Base-by-base conservation (phyloP, 345 rosid genomes). In the Pelargonium nanum region DNA sequence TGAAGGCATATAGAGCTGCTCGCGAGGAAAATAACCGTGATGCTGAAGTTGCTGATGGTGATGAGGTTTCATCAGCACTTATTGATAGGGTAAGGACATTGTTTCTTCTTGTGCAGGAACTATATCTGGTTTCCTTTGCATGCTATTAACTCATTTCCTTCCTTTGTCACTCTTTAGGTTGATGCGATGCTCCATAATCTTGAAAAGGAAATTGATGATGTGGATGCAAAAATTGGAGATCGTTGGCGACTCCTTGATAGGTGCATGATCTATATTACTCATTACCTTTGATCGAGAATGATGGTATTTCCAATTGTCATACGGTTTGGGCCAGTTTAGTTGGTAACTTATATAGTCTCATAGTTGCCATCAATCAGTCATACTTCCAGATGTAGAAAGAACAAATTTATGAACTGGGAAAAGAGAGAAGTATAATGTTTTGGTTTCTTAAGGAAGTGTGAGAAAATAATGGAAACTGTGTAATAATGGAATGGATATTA, bases 191-290 rank as follows among this genome's bases (percentile, higher is more conserved):
- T 89, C 23, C 89, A 87, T 59, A 85, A 87, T 73, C 91, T 89
- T 19, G 95, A 89, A 76, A 87, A 89, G 65, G 97, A 89, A 78
- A 87, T 89, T 68, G 95, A 89, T 67, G 80, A 73, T 67, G 92
- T 87, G 45, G 97, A 89, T 81, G 81, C 78, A 45, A 76, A 69
- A 74, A 89, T 89, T 34, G 95, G 97, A 62, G 88, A 87, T 68
- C 78, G 76, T 16, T 89, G 89, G 91, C 78, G 65, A 69, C 59
- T 89, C 63, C 95, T 89, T 53, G 95, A 89, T 75, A 89, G 96
- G 96, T 89, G 48, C 48, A 40, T 40, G 15, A 30, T 40, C 48
- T 40, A 40, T 40, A 40, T 12, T 40, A 34, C 45, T 5, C 45
- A 34, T 28, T 28, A 34, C 6, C 45, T 34, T 1, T 34, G 45